Evolutionary conservation across 2,329 filamentous ascomycete genomes (phyloP).

Genomic region (Colletotrichum scovillei): DNA sequence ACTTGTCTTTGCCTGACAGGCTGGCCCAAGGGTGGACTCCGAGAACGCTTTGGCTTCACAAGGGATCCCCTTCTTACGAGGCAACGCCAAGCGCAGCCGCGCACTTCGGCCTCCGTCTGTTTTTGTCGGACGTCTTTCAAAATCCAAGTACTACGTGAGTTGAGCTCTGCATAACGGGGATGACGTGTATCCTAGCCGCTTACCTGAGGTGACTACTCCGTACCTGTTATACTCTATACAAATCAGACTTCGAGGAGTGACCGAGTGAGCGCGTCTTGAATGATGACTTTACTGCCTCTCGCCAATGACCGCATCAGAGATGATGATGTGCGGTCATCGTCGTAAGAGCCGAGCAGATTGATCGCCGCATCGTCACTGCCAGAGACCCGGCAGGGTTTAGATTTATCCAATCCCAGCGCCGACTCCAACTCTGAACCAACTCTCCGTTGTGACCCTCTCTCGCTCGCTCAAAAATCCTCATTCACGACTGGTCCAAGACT

Average conservation of each 20-base stretch:
- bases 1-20: not conserved
- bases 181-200: not conserved
- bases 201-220: not conserved
- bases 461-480: too few species aligned
- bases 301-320: not conserved
- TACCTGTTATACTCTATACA: not conserved
- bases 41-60: not conserved
- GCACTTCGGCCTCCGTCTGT: conserved; percentile 6
- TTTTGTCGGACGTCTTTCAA: not conserved
- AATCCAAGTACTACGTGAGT: too few species aligned
- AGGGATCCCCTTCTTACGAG: conserved; percentile 9
- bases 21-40: not conserved
- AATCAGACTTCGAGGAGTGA: too few species aligned
- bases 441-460: not conserved
- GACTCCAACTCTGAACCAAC: not conserved
- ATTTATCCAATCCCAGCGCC: conserved; percentile 2
- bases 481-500: not conserved
- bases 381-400: not conserved
- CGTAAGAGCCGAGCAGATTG: not conserved
- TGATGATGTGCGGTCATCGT: conserved; percentile 6
- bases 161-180: not conserved
- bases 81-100: not conserved
- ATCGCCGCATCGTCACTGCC: not conserved
- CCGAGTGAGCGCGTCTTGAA: not conserved
- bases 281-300: not conserved